Conservation (phyloP, 192 early-diverging fungal species). For the Phycomyces blakesleeanus region DNA sequence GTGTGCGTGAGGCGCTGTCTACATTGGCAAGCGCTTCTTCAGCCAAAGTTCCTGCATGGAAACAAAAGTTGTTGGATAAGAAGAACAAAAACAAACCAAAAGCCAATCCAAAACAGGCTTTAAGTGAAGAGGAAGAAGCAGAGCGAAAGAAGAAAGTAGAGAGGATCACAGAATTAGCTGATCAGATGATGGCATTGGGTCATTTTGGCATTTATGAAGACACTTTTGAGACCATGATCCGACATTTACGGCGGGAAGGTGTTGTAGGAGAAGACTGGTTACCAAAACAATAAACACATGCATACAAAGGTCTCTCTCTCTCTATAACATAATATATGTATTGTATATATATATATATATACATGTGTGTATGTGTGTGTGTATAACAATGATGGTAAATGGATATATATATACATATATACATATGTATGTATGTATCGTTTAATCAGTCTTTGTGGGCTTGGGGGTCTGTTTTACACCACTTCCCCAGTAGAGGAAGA, state of each 20-base stretch:
- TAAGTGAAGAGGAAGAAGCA: slow-evolving; percentile 34
- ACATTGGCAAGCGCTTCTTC: slow-evolving; percentile 44
- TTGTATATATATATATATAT: too few relatives aligned
- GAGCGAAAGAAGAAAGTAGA: slow-evolving; percentile 52
- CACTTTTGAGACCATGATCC: slow-evolving; percentile 65
- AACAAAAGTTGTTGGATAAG: slow-evolving; percentile 32
- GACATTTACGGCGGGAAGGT: slow-evolving; percentile 54
- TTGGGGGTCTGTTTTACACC: slow-evolving; percentile 8
- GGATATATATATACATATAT: too few relatives aligned
- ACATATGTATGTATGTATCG: background rate
- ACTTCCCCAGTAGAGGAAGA: slow-evolving; percentile 74
- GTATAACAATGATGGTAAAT: too few relatives aligned
- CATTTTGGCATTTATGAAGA: slow-evolving; percentile 66
- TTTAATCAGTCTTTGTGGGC: background rate
- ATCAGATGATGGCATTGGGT: slow-evolving; percentile 68
- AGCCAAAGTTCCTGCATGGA: slow-evolving; percentile 36
- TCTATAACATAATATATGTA: too few relatives aligned
- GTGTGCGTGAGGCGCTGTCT: slow-evolving; percentile 55
- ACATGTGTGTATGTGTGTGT: too few relatives aligned
- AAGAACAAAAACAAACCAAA: slow-evolving; percentile 37
- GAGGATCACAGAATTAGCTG: slow-evolving; percentile 60
- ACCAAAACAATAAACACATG: slow-evolving; percentile 23
- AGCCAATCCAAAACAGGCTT: slow-evolving; percentile 9
- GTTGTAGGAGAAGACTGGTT: slow-evolving; percentile 59
- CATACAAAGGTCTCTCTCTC: background rate